Evolutionary conservation across 345 rosid species (phyloP).

Genomic region (Lenwebbia sp.): DNA sequence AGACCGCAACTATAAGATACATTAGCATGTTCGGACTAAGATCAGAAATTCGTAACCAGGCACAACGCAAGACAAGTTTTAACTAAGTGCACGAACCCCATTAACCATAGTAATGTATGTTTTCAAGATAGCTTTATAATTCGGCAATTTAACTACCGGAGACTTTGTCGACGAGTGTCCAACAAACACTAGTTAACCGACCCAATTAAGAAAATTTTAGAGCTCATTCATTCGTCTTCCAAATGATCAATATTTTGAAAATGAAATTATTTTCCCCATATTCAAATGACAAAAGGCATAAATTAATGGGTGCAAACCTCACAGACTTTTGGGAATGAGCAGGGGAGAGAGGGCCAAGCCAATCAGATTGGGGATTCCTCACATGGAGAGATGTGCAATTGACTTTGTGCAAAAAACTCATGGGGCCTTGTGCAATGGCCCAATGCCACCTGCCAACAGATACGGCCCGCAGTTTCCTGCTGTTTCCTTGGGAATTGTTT

Average conservation of each 20-base stretch:
- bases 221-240: neutral
- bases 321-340: neutral
- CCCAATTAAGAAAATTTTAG: neutral
- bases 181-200: neutral
- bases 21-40: neutral
- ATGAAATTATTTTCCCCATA: neutral
- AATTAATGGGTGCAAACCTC: neutral
- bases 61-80: neutral
- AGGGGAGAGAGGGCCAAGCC: neutral
- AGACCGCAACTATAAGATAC: neutral
- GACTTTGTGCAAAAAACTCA: neutral
- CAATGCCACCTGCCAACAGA: neutral
- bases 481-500: neutral
- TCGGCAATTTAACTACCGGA: neutral
- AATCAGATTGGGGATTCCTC: neutral
- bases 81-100: neutral
- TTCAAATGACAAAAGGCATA: neutral
- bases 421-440: neutral
- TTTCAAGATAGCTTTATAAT: too few relatives aligned
- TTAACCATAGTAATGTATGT: neutral
- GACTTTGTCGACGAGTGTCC: neutral
- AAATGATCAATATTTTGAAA: neutral
- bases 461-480: neutral
- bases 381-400: neutral
- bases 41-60: neutral